Evolutionary conservation across 352 stramenopile species (phyloP).

Genomic region (Phytophthora sansomeana): DNA sequence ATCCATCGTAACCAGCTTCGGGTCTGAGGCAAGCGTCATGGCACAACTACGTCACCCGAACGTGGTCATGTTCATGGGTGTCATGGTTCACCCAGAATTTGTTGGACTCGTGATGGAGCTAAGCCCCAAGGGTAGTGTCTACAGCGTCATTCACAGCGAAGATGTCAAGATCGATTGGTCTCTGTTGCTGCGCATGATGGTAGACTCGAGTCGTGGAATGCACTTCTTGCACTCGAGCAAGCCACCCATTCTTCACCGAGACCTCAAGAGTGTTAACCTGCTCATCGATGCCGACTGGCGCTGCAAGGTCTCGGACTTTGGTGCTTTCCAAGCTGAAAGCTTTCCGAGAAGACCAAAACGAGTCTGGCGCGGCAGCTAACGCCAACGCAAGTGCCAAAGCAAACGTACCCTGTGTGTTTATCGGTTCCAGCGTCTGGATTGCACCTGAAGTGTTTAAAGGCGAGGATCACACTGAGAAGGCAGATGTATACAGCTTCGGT

Average conservation of each 20-base stretch:
- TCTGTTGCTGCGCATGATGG: constrained; percentile 85
- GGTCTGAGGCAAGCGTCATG: constrained; percentile 85
- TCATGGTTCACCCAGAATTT: constrained; percentile 89
- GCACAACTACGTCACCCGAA: constrained; percentile 85
- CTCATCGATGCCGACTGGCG: constrained; percentile 90
- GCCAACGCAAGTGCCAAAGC: constrained; percentile 11
- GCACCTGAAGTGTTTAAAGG: constrained; percentile 91
- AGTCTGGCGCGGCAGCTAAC: constrained; percentile 28
- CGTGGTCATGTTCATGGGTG: constrained; percentile 92
- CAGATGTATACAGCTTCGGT: constrained; percentile 91
- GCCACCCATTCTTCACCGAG: constrained; percentile 89
- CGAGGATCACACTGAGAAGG: constrained; percentile 87
- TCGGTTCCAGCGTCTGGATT: constrained; percentile 93
- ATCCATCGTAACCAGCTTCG: constrained; percentile 85
- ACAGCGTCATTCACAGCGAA: constrained; percentile 80
- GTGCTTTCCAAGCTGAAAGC: constrained; percentile 88
- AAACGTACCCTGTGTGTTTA: constrained; percentile 55
- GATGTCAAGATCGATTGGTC: constrained; percentile 89
- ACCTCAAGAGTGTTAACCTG: constrained; percentile 92
- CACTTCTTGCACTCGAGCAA: constrained; percentile 92
- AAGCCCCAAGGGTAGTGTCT: constrained; percentile 87
- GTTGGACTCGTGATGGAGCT: constrained; percentile 91
- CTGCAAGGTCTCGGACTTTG: constrained; percentile 93
- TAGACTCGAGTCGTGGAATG: constrained; percentile 90
- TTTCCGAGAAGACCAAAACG: constrained; percentile 65